Evolutionary conservation across 306 rosid genomes (phyloP).

Genomic region (Citrullus amarus): DNA sequence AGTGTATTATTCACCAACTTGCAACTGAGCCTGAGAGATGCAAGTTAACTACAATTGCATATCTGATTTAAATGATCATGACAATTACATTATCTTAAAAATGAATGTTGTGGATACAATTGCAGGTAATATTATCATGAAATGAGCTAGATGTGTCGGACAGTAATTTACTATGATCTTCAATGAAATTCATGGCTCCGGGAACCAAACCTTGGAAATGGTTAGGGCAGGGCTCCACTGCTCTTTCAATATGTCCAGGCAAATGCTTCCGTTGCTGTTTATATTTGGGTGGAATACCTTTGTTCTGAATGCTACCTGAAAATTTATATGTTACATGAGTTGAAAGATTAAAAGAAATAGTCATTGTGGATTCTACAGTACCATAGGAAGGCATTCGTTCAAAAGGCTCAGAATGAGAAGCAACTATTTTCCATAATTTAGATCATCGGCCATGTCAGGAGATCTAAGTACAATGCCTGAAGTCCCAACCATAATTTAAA

Average conservation of each 20-base stretch:
- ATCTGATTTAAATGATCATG: background rate
- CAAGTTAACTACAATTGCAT: background rate
- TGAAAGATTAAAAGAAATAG: background rate
- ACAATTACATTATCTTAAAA: background rate
- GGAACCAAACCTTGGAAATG: conserved; percentile 43
- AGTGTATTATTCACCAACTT: background rate
- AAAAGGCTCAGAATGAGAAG: background rate
- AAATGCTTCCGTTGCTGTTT: conserved; percentile 65
- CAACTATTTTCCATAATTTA: background rate
- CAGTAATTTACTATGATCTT: background rate
- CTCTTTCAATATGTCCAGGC: conserved; percentile 69
- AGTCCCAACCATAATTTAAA: background rate
- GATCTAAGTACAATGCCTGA: background rate
- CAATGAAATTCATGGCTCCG: background rate
- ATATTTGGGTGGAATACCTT: conserved; percentile 71
- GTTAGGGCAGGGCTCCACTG: conserved; percentile 77
- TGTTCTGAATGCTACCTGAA: conserved; percentile 66
- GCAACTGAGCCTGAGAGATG: background rate
- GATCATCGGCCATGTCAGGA: background rate
- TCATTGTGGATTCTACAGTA: background rate
- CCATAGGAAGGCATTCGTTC: background rate
- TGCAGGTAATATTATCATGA: background rate
- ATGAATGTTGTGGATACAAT: background rate
- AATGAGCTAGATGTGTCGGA: background rate
- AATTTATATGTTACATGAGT: background rate